Evolutionary conservation across 306 rosid genomes (phyloP).

Genomic region (Lathyrus oleraceus): DNA sequence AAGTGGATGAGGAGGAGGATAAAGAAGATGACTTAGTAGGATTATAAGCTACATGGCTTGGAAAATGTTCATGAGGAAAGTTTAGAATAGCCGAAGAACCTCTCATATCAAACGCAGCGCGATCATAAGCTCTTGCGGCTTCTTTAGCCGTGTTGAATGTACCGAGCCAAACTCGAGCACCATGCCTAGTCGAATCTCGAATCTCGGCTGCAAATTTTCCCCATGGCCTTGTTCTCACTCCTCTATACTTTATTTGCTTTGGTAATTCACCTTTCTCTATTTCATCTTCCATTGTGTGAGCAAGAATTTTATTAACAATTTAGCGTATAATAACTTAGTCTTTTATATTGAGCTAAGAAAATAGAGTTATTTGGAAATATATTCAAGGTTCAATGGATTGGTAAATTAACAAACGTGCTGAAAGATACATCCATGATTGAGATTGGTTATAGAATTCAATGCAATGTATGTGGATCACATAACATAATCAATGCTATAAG

Average conservation of each 20-base stretch:
- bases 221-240: conserved; percentile 49
- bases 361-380: conserved; percentile 8
- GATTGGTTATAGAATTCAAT: conserved; percentile 36
- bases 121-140: conserved; percentile 75
- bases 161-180: conserved; percentile 71
- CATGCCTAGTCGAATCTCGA: conserved; percentile 42
- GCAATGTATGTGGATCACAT: conserved; percentile 42
- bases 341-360: conserved; percentile 31
- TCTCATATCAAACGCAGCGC: conserved; percentile 68
- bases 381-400: conserved; percentile 35
- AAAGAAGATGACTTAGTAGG: conserved; percentile 6
- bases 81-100: conserved; percentile 68
- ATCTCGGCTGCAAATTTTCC: conserved; percentile 51
- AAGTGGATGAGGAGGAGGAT: neutral
- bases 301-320: neutral
- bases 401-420: conserved; percentile 9
- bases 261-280: neutral
- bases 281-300: conserved; percentile 25
- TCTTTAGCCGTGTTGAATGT: conserved; percentile 62
- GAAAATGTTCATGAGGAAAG: conserved; percentile 55
- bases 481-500: conserved; percentile 9
- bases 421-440: conserved; percentile 27
- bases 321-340: neutral
- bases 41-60: conserved; percentile 13
- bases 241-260: conserved; percentile 31